Evolutionary conservation across 2,329 filamentous ascomycete genomes (phyloP).

Genomic region (Microsporum audouinii): DNA sequence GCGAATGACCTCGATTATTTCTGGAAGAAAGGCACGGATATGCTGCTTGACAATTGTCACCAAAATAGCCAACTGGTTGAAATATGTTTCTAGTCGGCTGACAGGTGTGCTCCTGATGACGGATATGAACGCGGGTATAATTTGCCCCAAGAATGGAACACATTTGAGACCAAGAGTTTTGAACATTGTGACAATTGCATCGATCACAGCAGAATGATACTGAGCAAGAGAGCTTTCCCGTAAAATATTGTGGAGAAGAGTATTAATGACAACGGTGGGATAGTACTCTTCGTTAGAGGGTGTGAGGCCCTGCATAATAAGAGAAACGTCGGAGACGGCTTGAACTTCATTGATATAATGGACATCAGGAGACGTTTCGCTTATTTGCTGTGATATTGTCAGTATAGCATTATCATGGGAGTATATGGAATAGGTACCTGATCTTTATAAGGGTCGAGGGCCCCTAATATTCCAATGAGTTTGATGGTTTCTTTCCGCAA

Average conservation of each 20-base stretch:
- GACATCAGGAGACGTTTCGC: constrained; percentile 74
- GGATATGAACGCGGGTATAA: constrained; percentile 82
- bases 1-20: constrained; percentile 74
- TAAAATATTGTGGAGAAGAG: constrained; percentile 71
- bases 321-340: constrained; percentile 75
- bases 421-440: constrained; percentile 41
- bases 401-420: not conserved
- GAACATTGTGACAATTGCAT: constrained; percentile 98
- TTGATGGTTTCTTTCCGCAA: constrained; percentile 92
- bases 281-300: constrained; percentile 98
- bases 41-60: constrained; percentile 95
- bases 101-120: constrained; percentile 75
- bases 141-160: constrained; percentile 84
- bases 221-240: constrained; percentile 82
- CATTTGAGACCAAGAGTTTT: constrained; percentile 92
- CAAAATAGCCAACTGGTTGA: constrained; percentile 86
- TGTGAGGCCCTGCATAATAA: constrained; percentile 95
- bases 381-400: constrained; percentile 51
- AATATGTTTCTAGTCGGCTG: constrained; percentile 81
- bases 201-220: constrained; percentile 87
- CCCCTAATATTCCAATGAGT: constrained; percentile 86
- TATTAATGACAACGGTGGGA: constrained; percentile 94
- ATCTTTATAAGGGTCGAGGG: constrained; percentile 90
- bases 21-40: constrained; percentile 77
- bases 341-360: constrained; percentile 58